Evolutionary conservation across 2,329 filamentous ascomycete species (phyloP), one percentile per base, ranked within the genome.

Genomic region (Penicillium sp.): DNA sequence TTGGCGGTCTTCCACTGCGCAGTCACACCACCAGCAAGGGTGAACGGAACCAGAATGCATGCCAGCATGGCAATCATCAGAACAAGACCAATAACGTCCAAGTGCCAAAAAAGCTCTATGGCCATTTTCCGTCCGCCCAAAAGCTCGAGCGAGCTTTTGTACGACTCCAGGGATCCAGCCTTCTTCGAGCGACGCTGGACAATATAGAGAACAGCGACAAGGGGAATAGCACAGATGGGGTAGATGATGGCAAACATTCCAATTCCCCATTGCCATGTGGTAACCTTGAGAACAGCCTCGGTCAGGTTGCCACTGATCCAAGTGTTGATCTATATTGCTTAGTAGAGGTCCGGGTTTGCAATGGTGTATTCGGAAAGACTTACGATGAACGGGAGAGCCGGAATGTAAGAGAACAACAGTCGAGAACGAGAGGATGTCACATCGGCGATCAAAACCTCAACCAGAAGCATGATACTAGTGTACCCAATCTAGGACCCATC

Each of bases 241-340:
- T 83, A 86, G 46, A 86, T 83, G 57, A 87, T 80, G 44, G 76
- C 77, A 77, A 82, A 87, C 83, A 87, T 87, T 58, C 83, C 84
- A 22, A 85, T 77, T 13, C 84, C 85, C 83, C 83, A 87, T 54
- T 78, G 71, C 85, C 85, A 88, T 1, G 74, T 79, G 0, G 81
- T 81, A 2, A 64, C 66, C 0, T 53, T 61, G 18, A 86, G 63
- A 0, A 86, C 81, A 0, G 80, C 76, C 0, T 69, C 65, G 0
- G 81, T 79, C 46, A 88, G 71, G 56, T 83, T 79, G 18, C 84
- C 85, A 56, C 81, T 82, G 13, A 87, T 77, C 84, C 84, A 88
- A 0, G 84, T 84, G 62, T 87, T 87, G 67, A 84, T 75, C 48
- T 51, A 24, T 10, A 13, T 34, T n/a, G 32, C 36, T 42, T 34